These are phyloP conservation scores for Umbelopsis isabellina DNA, from an alignment of 192 early-diverging fungal species.

Conservation along the genomic window DNA sequence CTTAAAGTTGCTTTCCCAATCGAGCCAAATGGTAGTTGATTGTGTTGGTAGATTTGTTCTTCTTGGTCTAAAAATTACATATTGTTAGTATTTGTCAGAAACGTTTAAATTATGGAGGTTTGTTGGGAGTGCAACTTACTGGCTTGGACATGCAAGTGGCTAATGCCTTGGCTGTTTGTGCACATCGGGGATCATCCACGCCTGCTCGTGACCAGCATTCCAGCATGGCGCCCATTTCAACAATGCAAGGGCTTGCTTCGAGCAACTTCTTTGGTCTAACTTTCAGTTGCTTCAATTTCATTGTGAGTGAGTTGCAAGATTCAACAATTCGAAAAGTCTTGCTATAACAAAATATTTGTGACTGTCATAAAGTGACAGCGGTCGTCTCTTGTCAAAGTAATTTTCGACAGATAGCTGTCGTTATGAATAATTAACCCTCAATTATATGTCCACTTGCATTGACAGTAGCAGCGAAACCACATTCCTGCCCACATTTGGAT, in stretches of 20 bases:
- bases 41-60: conserved; percentile 51
- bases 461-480: too few relatives aligned
- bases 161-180: conserved; percentile 50
- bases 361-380: too few relatives aligned
- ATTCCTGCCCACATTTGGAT: too few relatives aligned
- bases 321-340: not conserved
- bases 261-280: conserved; percentile 59
- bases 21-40: conserved; percentile 62
- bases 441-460: too few relatives aligned
- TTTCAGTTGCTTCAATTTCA: conserved; percentile 66
- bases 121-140: conserved; percentile 39
- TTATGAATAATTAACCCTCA: too few relatives aligned
- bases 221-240: conserved; percentile 62
- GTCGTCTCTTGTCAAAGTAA: too few relatives aligned
- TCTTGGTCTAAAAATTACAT: conserved; percentile 39
- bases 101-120: not conserved
- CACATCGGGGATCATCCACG: conserved; percentile 58
- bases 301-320: conserved; percentile 16
- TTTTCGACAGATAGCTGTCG: too few relatives aligned
- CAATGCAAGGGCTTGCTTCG: conserved; percentile 56
- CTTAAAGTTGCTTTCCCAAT: conserved; percentile 57
- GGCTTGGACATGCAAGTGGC: conserved; percentile 59
- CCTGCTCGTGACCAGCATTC: conserved; percentile 61
- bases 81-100: not conserved
- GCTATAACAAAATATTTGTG: too few relatives aligned